These are phyloP conservation scores for Septoria linicola DNA, from an alignment of 2,329 filamentous ascomycete species.

Conservation along the genomic window DNA sequence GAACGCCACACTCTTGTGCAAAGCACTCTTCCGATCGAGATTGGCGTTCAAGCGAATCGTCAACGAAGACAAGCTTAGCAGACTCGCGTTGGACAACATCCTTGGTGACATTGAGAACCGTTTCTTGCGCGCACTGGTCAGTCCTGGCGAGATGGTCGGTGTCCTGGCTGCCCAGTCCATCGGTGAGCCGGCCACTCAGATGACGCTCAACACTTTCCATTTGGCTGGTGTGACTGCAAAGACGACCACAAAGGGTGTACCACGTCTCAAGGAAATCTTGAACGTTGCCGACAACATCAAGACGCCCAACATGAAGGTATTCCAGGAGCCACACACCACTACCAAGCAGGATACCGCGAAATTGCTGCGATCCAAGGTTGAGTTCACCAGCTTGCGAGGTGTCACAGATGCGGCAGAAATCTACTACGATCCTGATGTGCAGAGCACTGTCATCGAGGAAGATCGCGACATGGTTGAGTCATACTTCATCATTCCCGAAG, in stretches of 20 bases:
- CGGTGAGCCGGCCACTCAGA: conserved; percentile 96
- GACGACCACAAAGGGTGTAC: conserved; percentile 98
- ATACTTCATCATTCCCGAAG: conserved; percentile 91
- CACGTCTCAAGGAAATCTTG: conserved; percentile 98
- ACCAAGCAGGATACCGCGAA: conserved; percentile 78
- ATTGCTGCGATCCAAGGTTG: conserved; percentile 79
- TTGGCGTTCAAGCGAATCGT: conserved; percentile 92
- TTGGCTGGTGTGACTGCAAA: conserved; percentile 99
- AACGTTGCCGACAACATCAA: conserved; percentile 98
- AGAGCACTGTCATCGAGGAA: conserved; percentile 78
- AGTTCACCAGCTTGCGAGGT: conserved; percentile 89
- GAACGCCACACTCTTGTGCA: conserved; percentile 88
- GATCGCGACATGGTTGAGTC: conserved; percentile 95
- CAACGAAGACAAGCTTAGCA: conserved; percentile 79
- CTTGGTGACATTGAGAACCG: conserved; percentile 86
- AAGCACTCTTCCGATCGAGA: conserved; percentile 82
- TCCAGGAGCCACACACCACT: conserved; percentile 62
- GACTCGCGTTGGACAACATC: conserved; percentile 88
- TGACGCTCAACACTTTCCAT: conserved; percentile 99
- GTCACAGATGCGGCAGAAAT: conserved; percentile 92
- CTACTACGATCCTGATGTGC: conserved; percentile 92
- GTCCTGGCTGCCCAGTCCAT: conserved; percentile 97
- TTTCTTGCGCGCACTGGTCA: conserved; percentile 81
- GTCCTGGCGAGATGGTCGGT: conserved; percentile 97
- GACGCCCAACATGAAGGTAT: conserved; percentile 95